Evolutionary conservation across 495 filamentous ascomycete species (phyloP), one percentile per base, ranked within the genome.

Genomic region (Penicillium malachiteum): DNA sequence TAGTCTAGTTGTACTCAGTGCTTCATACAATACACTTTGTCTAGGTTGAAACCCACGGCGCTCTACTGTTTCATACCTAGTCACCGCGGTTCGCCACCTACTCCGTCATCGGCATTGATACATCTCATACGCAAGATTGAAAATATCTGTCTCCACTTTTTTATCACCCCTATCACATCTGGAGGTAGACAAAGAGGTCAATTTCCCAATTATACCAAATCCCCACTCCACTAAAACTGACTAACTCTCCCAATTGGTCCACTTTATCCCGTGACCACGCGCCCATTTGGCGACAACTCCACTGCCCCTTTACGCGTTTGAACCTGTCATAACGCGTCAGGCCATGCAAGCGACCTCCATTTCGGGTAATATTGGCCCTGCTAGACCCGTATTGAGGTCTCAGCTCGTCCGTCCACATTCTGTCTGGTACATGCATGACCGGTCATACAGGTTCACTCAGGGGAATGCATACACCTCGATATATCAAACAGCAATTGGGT

Each of bases 251-350:
- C 64, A 30, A 67, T 64, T 73, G 64, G 62, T 7, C 55, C 43
- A 44, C 52, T 6, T 16, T 48, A 30, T 56, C 71, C 57, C 70
- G 72, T 77, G 74, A 77, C 59, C 42, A 54, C 72, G 74, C 64
- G 74, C 48, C 57, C 50, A 71, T 75, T 74, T 75, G 67, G 73
- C 68, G 72, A 72, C 64, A 8, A 26, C 21, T 18, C 26, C 31
- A 44, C 56, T 57, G 56, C 64, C 59, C 59, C 63, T 66, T 63
- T 71, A 72, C 70, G 72, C 72, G 72, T 71, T 59, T 55, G 57
- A 63, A 68, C 68, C 68, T 57, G 45, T 59, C 50, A 53, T 68
- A 64, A 71, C 73, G 71, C 71, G 69, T 74, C 56, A 42, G 10
- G 18, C 17, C 21, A 44, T 48, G 49, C 35, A 14, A n/a, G 12